These are phyloP conservation scores for Sporothrix brasiliensis DNA, from an alignment of 2,329 filamentous ascomycete genomes.

Conservation along the genomic window DNA sequence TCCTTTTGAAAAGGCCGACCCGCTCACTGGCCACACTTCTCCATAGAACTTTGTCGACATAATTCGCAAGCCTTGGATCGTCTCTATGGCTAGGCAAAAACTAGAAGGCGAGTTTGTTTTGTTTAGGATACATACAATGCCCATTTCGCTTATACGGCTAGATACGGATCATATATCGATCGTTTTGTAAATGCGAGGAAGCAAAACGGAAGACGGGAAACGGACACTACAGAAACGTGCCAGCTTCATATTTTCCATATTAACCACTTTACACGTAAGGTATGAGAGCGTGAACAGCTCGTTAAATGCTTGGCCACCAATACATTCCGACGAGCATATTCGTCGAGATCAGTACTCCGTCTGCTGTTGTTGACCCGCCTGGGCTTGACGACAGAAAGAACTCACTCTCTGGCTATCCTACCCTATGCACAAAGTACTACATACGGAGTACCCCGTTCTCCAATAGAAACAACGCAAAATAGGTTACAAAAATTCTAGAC, in stretches of 20 bases:
- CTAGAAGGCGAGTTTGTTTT: background rate
- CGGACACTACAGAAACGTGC: slow-evolving; percentile 7
- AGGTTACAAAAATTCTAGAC: background rate
- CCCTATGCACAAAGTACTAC: background rate
- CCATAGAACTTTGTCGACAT: no score
- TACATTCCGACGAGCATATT: background rate
- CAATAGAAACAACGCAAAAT: background rate
- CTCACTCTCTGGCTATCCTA: background rate
- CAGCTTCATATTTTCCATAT: slow-evolving; percentile 28
- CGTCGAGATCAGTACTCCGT: background rate
- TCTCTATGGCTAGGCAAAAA: no score
- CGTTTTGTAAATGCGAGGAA: background rate
- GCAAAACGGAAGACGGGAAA: slow-evolving; percentile 16
- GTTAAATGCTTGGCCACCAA: background rate
- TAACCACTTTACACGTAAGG: slow-evolving; percentile 21
- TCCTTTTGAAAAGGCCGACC: no score
- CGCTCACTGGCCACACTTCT: no score
- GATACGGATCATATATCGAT: background rate
- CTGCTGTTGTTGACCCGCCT: background rate
- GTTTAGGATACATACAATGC: background rate
- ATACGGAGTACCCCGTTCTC: background rate
- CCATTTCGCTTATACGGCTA: slow-evolving; percentile 4
- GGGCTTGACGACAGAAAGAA: background rate
- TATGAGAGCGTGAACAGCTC: background rate
- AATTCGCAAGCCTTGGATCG: no score